Evolutionary conservation across 805 yeast genomes (phyloP).

Genomic region (Cyberlindnera saturnus): DNA sequence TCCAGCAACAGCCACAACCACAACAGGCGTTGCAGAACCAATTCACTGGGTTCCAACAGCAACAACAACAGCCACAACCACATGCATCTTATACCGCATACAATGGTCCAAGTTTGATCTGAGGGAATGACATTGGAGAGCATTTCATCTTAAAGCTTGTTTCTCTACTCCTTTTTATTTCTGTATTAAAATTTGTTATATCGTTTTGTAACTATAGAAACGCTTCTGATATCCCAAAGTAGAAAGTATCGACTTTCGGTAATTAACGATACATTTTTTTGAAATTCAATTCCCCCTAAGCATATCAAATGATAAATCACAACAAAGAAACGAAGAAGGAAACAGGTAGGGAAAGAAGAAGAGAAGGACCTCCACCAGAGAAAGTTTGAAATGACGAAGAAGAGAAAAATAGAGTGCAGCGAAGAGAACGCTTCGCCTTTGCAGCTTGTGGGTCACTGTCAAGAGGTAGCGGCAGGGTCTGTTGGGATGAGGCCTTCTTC

Average conservation of each 20-base stretch:
- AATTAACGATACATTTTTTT: no score
- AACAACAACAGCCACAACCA: conserved; percentile 11
- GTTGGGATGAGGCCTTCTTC: conserved; percentile 12
- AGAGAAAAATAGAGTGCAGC: background rate
- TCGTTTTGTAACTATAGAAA: no score
- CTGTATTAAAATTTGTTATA: background rate
- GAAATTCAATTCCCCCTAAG: no score
- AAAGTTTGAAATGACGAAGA: background rate
- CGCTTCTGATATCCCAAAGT: no score
- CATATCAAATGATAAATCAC: no score
- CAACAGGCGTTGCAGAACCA: conserved; percentile 11
- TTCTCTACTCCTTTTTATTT: background rate
- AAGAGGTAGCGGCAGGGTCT: background rate
- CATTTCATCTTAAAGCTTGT: no score
- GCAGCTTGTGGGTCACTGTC: background rate
- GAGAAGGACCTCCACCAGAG: background rate
- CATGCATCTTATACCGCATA: conserved; percentile 7
- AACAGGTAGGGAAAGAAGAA: no score
- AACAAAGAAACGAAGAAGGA: no score
- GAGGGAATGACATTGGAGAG: background rate
- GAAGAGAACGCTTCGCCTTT: no score
- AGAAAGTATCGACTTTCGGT: no score
- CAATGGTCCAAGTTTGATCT: conserved; percentile 15
- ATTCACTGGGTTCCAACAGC: conserved; percentile 8
- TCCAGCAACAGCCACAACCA: background rate